Percentiles rank a stretch among this genome's conserved stretches.
Conservation (phyloP, 2,329 filamentous ascomycete species). For the Aspergillus flavus region DNA sequence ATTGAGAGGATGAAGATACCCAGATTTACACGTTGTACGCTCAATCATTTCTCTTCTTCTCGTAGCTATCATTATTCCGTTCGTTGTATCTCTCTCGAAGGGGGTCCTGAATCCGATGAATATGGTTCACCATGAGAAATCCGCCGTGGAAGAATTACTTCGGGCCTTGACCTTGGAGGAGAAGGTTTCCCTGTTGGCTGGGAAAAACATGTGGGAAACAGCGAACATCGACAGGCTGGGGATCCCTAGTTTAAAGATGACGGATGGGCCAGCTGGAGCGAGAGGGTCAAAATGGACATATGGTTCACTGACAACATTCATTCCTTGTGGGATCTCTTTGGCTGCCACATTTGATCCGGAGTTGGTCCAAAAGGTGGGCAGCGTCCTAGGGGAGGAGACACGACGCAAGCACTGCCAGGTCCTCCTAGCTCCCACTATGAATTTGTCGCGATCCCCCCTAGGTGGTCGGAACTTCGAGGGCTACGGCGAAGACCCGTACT, state of each 20-base stretch:
- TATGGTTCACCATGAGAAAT: neutral
- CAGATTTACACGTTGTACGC: neutral
- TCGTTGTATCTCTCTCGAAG: neutral
- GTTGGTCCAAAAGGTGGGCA: neutral
- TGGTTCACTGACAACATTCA: conserved; percentile 6
- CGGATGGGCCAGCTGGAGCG: conserved; percentile 11
- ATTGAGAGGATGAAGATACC: neutral
- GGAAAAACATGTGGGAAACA: conserved; percentile 8
- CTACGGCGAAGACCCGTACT: conserved; percentile 21
- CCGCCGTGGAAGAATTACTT: neutral
- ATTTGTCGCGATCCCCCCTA: conserved; percentile 8
- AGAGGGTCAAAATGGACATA: conserved; percentile 4
- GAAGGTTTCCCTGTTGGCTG: conserved; percentile 1
- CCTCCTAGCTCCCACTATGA: conserved; percentile 10
- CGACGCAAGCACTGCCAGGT: conserved; percentile 3
- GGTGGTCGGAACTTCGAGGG: conserved; percentile 23
- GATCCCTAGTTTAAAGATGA: conserved; percentile 5
- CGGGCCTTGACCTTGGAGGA: conserved; percentile 3
- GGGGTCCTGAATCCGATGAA: neutral
- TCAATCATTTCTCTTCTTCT: neutral
- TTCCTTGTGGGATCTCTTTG: conserved; percentile 5
- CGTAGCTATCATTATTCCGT: neutral
- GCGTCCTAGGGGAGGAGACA: neutral
- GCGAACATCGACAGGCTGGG: neutral
- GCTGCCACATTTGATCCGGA: conserved; percentile 5